A percentile compares a stretch with the other conserved stretches of the same genome.
These are phyloP conservation scores for Dioscorea cayenensis DNA, from an alignment of 116 monocot species.

Conservation along the genomic window DNA sequence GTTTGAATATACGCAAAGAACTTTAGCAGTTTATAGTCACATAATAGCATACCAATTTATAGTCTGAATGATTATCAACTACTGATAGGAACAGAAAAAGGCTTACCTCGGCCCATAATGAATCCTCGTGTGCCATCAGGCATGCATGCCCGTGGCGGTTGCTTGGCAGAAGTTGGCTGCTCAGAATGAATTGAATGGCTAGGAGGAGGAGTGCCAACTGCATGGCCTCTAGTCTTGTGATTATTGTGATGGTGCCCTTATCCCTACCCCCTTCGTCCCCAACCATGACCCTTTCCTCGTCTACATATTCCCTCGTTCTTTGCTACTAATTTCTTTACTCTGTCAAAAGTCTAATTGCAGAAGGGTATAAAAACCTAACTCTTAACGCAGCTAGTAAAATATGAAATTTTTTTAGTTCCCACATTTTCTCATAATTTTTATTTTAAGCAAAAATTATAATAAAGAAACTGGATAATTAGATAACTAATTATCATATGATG, in stretches of 20 bases:
- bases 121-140: slow-evolving; percentile 91
- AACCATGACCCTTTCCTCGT: slow-evolving; percentile 46
- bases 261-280: slow-evolving; percentile 28
- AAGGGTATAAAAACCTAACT: neutral
- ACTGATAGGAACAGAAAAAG: neutral
- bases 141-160: slow-evolving; percentile 80
- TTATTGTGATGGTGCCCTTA: slow-evolving; percentile 27
- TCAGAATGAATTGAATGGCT: slow-evolving; percentile 21
- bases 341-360: slow-evolving; percentile 7
- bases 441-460: no score
- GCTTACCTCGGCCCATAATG: slow-evolving; percentile 77
- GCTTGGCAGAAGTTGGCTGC: slow-evolving; percentile 26
- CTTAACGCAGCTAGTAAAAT: no score
- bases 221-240: slow-evolving; percentile 22
- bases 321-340: slow-evolving; percentile 56
- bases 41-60: neutral
- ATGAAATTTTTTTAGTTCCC: no score
- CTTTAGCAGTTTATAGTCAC: neutral
- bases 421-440: no score
- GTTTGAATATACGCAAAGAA: neutral
- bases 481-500: slow-evolving; percentile 31
- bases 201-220: slow-evolving; percentile 44
- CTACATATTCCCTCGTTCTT: slow-evolving; percentile 38
- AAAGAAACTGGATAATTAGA: neutral
- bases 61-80: neutral